Percentiles rank a stretch among this genome's conserved stretches.
Evolutionary conservation across 495 filamentous ascomycete species (phyloP).

Genomic region (Lasiosphaeria ovina): DNA sequence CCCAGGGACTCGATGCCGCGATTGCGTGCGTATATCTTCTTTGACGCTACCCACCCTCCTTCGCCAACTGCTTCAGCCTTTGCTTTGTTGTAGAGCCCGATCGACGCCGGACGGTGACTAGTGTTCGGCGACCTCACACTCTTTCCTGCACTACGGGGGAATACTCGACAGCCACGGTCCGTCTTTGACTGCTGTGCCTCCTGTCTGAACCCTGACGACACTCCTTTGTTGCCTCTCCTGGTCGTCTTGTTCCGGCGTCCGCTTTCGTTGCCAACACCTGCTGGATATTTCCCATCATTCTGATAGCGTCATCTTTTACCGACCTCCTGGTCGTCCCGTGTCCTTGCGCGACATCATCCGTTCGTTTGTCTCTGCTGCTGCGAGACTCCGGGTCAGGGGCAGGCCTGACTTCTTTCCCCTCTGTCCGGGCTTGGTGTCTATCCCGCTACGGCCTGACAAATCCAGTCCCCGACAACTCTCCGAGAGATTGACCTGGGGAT

Average conservation of each 20-base stretch:
- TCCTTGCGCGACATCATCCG: background rate
- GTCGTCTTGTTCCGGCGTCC: constrained; percentile 5
- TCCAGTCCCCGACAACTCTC: too few species aligned
- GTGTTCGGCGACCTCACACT: background rate
- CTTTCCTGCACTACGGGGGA: background rate
- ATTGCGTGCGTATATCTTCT: constrained; percentile 19
- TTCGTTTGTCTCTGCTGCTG: too few species aligned
- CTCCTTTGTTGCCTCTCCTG: constrained; percentile 30
- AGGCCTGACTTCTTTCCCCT: too few species aligned
- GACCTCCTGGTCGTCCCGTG: background rate
- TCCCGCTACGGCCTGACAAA: too few species aligned
- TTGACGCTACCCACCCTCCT: constrained; percentile 17
- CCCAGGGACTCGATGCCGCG: constrained; percentile 9
- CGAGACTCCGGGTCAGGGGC: too few species aligned
- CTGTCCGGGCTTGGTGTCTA: too few species aligned
- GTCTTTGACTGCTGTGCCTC: constrained; percentile 13
- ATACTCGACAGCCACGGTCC: constrained; percentile 6
- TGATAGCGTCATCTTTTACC: background rate
- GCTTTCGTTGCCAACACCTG: background rate
- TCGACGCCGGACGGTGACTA: constrained; percentile 12
- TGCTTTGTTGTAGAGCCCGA: constrained; percentile 14
- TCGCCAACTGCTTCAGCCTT: constrained; percentile 16
- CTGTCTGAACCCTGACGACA: constrained; percentile 13
- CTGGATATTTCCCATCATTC: background rate
- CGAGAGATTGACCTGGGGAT: too few species aligned